These are phyloP conservation scores for Nemania sp. DNA, from an alignment of 2,329 filamentous ascomycete genomes.

Conservation along the genomic window DNA sequence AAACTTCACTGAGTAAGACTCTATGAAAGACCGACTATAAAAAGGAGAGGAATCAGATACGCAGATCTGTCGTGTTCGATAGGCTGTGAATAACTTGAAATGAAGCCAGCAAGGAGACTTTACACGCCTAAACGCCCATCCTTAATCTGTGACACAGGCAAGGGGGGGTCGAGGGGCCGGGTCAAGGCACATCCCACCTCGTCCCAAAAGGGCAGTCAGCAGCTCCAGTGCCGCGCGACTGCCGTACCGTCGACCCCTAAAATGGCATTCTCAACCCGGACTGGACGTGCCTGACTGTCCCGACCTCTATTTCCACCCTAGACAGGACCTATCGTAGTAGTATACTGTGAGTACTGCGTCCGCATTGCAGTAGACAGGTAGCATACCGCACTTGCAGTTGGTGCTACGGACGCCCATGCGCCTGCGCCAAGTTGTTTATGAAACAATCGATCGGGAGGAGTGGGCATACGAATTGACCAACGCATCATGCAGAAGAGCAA, in stretches of 20 bases:
- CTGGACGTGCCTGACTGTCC: constrained; percentile 15
- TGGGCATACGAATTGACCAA: background rate
- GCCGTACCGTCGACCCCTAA: constrained; percentile 2
- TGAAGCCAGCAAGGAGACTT: no score
- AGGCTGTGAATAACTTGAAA: constrained; percentile 6
- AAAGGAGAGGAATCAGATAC: constrained; percentile 3
- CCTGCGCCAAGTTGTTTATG: constrained; percentile 17
- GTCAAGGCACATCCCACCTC: background rate
- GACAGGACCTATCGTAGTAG: no score
- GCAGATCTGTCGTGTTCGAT: constrained; percentile 4
- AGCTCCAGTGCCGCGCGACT: background rate
- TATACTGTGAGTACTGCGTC: no score
- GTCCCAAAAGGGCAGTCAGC: constrained; percentile 4
- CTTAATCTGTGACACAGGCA: constrained; percentile 17
- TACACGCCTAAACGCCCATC: constrained; percentile 8
- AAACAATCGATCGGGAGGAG: constrained; percentile 10
- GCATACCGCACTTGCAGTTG: no score
- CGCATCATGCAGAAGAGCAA: constrained; percentile 1
- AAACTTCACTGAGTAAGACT: background rate
- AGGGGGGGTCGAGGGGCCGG: background rate
- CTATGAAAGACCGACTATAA: background rate
- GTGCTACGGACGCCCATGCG: no score
- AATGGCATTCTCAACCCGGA: constrained; percentile 9
- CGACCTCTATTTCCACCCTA: no score
- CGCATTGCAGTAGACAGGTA: no score